Conservation (phyloP, 305 asterid species). For the Fraxinus angustifolia region DNA sequence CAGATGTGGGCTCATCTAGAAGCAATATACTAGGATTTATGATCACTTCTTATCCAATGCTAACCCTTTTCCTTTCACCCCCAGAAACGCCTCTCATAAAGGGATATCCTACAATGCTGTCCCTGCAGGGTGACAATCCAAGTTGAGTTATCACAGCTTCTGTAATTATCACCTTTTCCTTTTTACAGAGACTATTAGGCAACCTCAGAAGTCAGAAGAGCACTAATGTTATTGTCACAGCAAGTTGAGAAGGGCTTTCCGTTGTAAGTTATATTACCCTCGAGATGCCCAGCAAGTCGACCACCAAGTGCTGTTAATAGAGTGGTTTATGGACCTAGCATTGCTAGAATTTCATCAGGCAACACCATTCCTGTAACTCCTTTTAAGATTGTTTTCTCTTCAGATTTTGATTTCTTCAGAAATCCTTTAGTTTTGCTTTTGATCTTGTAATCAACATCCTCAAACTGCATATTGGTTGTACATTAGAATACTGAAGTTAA, state of each 20-base stretch:
- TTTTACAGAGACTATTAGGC: conserved; percentile 37
- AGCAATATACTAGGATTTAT: conserved; percentile 73
- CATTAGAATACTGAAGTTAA: background rate
- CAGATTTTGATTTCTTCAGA: conserved; percentile 21
- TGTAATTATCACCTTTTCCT: conserved; percentile 47
- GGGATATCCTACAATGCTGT: conserved; percentile 52
- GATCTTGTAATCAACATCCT: conserved; percentile 38
- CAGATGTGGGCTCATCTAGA: conserved; percentile 88
- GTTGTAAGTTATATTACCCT: conserved; percentile 55
- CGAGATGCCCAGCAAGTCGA: conserved; percentile 44
- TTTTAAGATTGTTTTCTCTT: conserved; percentile 52
- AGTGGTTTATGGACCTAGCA: conserved; percentile 91
- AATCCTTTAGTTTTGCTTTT: conserved; percentile 16
- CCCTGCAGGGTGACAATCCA: conserved; percentile 50
- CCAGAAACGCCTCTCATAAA: conserved; percentile 67
- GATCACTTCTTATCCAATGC: conserved; percentile 89
- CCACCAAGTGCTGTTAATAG: conserved; percentile 78
- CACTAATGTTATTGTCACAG: conserved; percentile 66
- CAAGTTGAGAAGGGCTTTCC: conserved; percentile 59
- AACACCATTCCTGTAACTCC: conserved; percentile 56
- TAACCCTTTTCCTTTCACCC: conserved; percentile 89
- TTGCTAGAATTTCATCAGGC: conserved; percentile 78
- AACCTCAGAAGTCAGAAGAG: conserved; percentile 40
- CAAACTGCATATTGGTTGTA: conserved; percentile 34
- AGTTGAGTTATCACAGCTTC: conserved; percentile 60